Conservation (phyloP, 2,329 filamentous ascomycete genomes). For the Neopestalotiopsis sp. region DNA sequence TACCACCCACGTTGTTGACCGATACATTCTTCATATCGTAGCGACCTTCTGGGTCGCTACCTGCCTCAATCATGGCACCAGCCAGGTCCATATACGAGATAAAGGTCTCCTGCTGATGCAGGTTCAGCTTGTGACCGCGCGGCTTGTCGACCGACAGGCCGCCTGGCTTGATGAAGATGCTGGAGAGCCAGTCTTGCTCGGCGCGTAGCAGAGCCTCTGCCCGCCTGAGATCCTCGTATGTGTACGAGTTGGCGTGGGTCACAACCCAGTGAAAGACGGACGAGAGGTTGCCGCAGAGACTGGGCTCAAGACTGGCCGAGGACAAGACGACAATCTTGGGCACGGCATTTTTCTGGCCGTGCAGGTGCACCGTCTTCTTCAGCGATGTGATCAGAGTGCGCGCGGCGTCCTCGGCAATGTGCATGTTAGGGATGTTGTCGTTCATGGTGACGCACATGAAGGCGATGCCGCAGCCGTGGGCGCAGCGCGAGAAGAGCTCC, state of each 20-base stretch:
- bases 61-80: conserved; percentile 53
- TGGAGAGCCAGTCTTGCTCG: conserved; percentile 41
- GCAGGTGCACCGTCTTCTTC: neutral
- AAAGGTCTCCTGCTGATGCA: conserved; percentile 41
- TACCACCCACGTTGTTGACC: conserved; percentile 33
- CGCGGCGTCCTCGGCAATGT: conserved; percentile 41
- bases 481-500: conserved; percentile 39
- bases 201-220: conserved; percentile 43
- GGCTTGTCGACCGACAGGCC: conserved; percentile 40
- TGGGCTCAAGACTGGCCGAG: conserved; percentile 46
- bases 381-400: conserved; percentile 41
- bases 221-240: conserved; percentile 43
- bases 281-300: conserved; percentile 38
- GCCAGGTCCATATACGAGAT: conserved; percentile 50
- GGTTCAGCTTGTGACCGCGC: conserved; percentile 45
- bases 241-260: conserved; percentile 35
- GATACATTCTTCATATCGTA: conserved; percentile 32
- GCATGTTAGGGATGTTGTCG: conserved; percentile 46
- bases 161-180: conserved; percentile 48
- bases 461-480: conserved; percentile 38
- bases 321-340: conserved; percentile 49
- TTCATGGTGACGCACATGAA: conserved; percentile 45
- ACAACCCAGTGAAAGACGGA: conserved; percentile 34
- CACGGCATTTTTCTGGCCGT: conserved; percentile 18
- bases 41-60: conserved; percentile 35